Percentiles rank a stretch among this genome's conserved stretches.
These are phyloP conservation scores for Skeletonema potamos DNA, from an alignment of 108 stramenopile genomes.

Conservation along the genomic window DNA sequence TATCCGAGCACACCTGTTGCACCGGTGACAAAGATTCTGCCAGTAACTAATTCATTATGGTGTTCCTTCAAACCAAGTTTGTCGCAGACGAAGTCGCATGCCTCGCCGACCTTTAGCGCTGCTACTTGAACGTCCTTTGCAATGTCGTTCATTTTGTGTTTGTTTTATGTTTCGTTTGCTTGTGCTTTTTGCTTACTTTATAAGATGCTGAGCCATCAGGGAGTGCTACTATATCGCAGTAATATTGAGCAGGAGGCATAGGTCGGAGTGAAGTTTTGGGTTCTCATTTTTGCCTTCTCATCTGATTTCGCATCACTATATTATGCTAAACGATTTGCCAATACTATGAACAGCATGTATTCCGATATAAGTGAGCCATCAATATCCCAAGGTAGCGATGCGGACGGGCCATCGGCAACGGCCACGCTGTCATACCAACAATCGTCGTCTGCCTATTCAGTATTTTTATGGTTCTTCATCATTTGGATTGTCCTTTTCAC, in stretches of 20 bases:
- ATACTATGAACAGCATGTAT: neutral
- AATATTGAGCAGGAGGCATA: too few relatives aligned
- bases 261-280: neutral
- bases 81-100: neutral
- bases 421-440: neutral
- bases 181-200: too few relatives aligned
- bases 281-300: neutral
- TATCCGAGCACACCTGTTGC: slow-evolving; percentile 53
- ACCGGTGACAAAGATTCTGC: slow-evolving; percentile 37
- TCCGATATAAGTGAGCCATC: too few relatives aligned
- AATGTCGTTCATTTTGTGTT: neutral
- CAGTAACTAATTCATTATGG: neutral
- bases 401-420: neutral
- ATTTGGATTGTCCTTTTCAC: neutral
- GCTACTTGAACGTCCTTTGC: neutral
- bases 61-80: neutral
- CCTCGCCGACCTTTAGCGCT: neutral
- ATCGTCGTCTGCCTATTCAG: neutral
- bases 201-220: too few relatives aligned
- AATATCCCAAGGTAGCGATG: too few relatives aligned
- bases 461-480: too few relatives aligned
- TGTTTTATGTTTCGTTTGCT: neutral
- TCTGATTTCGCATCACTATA: neutral
- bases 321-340: too few relatives aligned
- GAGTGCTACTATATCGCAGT: too few relatives aligned